These are phyloP conservation scores for Venturia oleaginea DNA, from an alignment of 2,329 filamentous ascomycete species.

Conservation along the genomic window DNA sequence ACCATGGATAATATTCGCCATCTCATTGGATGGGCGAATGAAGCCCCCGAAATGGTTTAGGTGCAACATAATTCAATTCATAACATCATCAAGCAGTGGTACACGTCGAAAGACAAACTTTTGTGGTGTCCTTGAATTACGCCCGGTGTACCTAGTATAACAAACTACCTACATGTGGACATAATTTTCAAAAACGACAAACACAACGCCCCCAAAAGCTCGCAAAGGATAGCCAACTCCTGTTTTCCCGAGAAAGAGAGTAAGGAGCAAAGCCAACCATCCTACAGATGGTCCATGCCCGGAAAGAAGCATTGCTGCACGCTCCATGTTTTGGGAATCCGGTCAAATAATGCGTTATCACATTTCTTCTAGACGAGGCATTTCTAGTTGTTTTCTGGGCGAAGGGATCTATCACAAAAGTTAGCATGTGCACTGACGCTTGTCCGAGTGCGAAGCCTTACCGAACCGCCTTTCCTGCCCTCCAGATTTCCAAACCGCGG, in stretches of 20 bases:
- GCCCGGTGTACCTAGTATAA: neutral
- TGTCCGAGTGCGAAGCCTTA: slow-evolving; percentile 8
- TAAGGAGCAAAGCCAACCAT: neutral
- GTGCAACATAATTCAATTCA: too few species aligned
- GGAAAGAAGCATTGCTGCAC: slow-evolving; percentile 3
- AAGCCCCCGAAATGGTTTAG: too few species aligned
- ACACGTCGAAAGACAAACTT: slow-evolving; percentile 1
- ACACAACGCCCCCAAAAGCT: neutral
- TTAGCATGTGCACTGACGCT: neutral
- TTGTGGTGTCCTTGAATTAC: neutral
- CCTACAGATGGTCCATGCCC: slow-evolving; percentile 4
- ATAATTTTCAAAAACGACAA: neutral
- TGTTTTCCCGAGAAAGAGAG: neutral
- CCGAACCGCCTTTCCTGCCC: slow-evolving; percentile 93
- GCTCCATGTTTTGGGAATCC: slow-evolving; percentile 5
- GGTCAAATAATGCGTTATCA: neutral
- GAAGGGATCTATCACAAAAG: neutral
- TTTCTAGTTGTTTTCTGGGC: slow-evolving; percentile 13
- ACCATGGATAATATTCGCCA: too few species aligned
- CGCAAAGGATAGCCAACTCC: neutral
- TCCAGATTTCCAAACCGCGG: slow-evolving; percentile 96
- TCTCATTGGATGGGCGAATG: too few species aligned
- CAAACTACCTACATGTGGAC: neutral
- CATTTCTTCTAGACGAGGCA: neutral
- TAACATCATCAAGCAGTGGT: neutral